Percentiles rank a stretch among this genome's conserved stretches.
Conservation (phyloP, 352 stramenopile species). For the Phytophthora niederhauseri region DNA sequence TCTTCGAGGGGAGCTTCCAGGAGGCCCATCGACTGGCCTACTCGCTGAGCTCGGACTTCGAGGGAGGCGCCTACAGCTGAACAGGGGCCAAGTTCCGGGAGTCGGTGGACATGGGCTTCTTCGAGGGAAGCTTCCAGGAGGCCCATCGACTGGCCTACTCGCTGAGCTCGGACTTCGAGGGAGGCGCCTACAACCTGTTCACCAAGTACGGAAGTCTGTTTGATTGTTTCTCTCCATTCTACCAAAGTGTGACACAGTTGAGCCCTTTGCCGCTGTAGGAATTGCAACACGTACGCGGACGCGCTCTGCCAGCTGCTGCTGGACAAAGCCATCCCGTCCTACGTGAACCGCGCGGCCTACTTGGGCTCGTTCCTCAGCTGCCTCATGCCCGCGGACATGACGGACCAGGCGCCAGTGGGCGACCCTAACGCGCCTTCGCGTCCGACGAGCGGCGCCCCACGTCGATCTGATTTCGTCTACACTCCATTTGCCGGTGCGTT, state of each 20-base stretch:
- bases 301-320: constrained; percentile 85
- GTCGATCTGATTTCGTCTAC: constrained; percentile 55
- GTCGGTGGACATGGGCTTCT: constrained; percentile 89
- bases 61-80: constrained; percentile 80
- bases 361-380: constrained; percentile 91
- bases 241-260: neutral
- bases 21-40: constrained; percentile 85
- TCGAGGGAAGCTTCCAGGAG: constrained; percentile 86
- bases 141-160: constrained; percentile 84
- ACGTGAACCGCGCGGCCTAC: constrained; percentile 95
- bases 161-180: constrained; percentile 86
- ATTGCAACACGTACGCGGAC: constrained; percentile 96
- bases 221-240: neutral
- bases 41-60: constrained; percentile 88
- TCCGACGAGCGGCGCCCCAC: constrained; percentile 20
- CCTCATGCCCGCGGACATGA: constrained; percentile 63
- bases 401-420: constrained; percentile 67
- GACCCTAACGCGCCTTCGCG: constrained; percentile 31
- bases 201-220: constrained; percentile 53
- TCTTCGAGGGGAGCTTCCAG: constrained; percentile 85
- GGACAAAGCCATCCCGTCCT: constrained; percentile 78
- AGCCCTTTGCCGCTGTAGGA: constrained; percentile 39
- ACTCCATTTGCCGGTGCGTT: constrained; percentile 64
- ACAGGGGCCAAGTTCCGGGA: constrained; percentile 68
- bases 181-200: constrained; percentile 92